Evolutionary conservation across 495 filamentous ascomycete species (phyloP).

Genomic region (Pseudoneurospora amorphoporcata): DNA sequence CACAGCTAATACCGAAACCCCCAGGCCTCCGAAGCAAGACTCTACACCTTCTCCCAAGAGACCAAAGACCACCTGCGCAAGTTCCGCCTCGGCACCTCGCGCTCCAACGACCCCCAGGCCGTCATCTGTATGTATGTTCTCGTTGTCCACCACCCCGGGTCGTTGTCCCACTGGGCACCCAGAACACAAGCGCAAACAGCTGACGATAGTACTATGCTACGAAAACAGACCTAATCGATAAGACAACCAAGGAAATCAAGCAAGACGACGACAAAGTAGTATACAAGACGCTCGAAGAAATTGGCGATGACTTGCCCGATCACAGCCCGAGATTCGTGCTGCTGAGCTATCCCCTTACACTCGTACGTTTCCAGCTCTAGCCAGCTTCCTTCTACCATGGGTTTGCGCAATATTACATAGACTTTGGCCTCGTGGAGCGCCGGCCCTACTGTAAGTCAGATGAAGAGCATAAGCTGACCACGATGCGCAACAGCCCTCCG

Average conservation of each 20-base stretch:
- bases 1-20: neutral
- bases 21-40: conserved; percentile 69
- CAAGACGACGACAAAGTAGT: conserved; percentile 59
- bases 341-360: conserved; percentile 77
- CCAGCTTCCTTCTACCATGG: neutral
- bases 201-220: no score
- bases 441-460: neutral
- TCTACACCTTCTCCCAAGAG: conserved; percentile 88
- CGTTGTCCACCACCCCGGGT: conserved; percentile 1
- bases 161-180: neutral
- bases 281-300: conserved; percentile 66
- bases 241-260: conserved; percentile 74
- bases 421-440: neutral
- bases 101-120: conserved; percentile 79
- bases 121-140: conserved; percentile 71
- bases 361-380: conserved; percentile 41
- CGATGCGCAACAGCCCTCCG: conserved; percentile 26
- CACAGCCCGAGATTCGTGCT: conserved; percentile 81
- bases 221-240: conserved; percentile 67
- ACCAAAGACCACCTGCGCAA: conserved; percentile 81
- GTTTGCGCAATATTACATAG: neutral
- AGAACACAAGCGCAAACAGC: no score
- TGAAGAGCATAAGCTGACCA: neutral
- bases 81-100: conserved; percentile 82
- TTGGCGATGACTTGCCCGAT: conserved; percentile 87